Conservation (phyloP, 2,329 filamentous ascomycete genomes). For the Fusarium foetens region DNA sequence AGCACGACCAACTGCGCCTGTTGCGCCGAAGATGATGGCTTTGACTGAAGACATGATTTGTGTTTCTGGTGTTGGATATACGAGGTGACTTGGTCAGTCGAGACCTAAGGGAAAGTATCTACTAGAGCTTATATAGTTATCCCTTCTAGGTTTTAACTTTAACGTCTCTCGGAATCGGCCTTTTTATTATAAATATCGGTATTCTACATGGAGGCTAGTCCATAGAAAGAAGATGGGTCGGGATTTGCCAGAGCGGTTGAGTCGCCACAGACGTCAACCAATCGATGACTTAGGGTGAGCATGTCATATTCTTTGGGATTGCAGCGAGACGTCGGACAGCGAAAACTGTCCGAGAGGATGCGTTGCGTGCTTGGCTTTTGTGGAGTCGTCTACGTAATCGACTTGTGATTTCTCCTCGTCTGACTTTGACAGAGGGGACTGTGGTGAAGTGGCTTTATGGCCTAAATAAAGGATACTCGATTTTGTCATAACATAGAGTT, state of each 20-base stretch:
- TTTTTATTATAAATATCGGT: neutral
- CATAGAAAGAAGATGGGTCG: neutral
- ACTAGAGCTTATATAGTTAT: no score
- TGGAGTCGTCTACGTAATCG: neutral
- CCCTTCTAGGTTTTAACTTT: no score
- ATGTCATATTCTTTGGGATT: neutral
- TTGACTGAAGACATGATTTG: constrained; percentile 1
- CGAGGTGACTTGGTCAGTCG: no score
- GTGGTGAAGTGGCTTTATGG: neutral
- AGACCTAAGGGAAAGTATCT: no score
- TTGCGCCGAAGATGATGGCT: constrained; percentile 24
- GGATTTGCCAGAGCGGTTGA: neutral
- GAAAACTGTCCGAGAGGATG: neutral
- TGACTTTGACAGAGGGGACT: neutral
- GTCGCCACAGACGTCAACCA: neutral
- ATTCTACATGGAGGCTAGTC: neutral
- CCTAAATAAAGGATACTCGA: neutral
- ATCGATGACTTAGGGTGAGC: neutral
- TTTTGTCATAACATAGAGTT: neutral
- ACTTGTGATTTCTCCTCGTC: neutral
- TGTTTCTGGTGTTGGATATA: neutral
- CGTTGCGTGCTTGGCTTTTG: neutral
- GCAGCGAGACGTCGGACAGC: neutral
- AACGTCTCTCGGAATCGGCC: neutral
- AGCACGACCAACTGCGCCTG: constrained; percentile 19